Evolutionary conservation across 2,329 filamentous ascomycete species (phyloP).

Genomic region (Coleophoma crateriformis): DNA sequence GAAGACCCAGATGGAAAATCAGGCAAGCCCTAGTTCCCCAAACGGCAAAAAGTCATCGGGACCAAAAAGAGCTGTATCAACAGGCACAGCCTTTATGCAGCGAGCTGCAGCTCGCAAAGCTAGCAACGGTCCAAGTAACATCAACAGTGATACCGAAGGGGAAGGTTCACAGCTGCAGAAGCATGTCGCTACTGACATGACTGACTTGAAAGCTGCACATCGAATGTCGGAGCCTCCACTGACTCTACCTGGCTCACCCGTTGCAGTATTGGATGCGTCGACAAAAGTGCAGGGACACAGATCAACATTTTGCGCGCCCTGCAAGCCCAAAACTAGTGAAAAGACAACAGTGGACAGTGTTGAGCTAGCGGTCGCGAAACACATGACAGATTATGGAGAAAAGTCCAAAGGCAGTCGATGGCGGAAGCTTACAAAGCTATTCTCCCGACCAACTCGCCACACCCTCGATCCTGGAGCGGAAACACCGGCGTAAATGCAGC

Average conservation of each 20-base stretch:
- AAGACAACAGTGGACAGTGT: neutral
- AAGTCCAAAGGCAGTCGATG: constrained; percentile 19
- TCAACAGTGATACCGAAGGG: constrained; percentile 21
- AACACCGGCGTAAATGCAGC: neutral
- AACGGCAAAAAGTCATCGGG: neutral
- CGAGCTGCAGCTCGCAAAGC: constrained; percentile 18
- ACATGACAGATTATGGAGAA: constrained; percentile 1
- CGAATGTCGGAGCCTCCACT: neutral
- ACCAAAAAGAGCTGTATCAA: constrained; percentile 24
- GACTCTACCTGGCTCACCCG: neutral
- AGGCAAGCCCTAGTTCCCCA: neutral
- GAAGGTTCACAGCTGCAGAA: constrained; percentile 5
- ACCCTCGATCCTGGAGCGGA: too few relatives aligned
- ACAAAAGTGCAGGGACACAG: neutral
- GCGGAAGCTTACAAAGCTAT: constrained; percentile 20
- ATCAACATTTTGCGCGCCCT: neutral
- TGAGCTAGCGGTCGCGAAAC: neutral
- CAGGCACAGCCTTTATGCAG: constrained; percentile 41
- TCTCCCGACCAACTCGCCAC: constrained; percentile 11
- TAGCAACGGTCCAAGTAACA: constrained; percentile 12
- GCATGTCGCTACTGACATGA: neutral
- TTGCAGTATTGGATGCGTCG: neutral
- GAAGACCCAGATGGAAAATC: neutral
- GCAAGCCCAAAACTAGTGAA: neutral
- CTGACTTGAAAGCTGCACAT: neutral